These are phyloP conservation scores for Oryza australiensis DNA, from an alignment of 176 grass and related monocot species.

Conservation along the genomic window DNA sequence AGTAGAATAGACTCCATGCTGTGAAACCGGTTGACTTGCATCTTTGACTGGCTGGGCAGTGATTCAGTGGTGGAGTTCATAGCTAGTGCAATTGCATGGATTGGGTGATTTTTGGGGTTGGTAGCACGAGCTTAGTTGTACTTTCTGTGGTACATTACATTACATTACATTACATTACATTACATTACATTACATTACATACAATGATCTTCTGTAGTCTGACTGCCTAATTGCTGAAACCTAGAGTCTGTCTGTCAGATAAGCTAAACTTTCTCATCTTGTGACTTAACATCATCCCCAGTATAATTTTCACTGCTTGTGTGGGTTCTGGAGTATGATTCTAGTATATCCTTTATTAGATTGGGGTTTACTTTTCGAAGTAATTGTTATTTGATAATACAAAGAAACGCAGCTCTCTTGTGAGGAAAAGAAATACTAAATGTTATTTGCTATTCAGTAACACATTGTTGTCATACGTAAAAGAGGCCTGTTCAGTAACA, in stretches of 20 bases:
- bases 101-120: not conserved
- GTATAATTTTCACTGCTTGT: not conserved
- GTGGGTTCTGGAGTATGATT: not conserved
- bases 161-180: no score
- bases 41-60: not conserved
- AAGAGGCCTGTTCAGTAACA: slow-evolving; percentile 19
- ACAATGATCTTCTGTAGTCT: slow-evolving; percentile 4
- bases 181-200: not conserved
- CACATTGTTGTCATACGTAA: slow-evolving; percentile 8
- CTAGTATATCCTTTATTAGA: not conserved
- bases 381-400: not conserved
- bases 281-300: not conserved
- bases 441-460: slow-evolving; percentile 16
- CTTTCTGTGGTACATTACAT: not conserved
- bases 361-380: not conserved
- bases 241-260: not conserved
- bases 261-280: not conserved
- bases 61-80: not conserved
- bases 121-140: not conserved
- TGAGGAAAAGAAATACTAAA: not conserved
- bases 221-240: not conserved
- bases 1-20: slow-evolving; percentile 1
- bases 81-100: not conserved
- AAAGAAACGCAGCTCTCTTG: no score
- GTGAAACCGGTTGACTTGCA: not conserved